These are phyloP conservation scores for Catunica adiposa DNA, from an alignment of 2,329 filamentous ascomycete genomes.

Conservation along the genomic window DNA sequence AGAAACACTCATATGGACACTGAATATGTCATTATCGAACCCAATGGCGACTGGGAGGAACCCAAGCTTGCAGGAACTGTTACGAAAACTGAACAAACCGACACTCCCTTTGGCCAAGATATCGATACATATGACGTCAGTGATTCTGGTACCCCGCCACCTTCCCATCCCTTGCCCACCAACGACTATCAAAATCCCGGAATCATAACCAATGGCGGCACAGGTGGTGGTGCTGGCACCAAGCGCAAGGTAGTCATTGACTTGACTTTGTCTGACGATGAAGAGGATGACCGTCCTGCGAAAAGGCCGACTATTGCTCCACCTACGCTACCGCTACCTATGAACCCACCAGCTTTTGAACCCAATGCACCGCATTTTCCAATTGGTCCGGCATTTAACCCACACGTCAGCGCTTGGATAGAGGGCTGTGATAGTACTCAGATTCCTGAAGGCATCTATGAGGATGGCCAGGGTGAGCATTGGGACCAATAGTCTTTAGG, in stretches of 20 bases:
- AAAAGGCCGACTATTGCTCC: constrained; percentile 28
- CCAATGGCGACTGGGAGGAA: constrained; percentile 59
- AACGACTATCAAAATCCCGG: background rate
- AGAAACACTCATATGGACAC: constrained; percentile 50
- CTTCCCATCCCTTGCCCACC: background rate
- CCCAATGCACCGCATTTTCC: too few relatives aligned
- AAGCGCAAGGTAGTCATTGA: constrained; percentile 43
- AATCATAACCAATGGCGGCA: background rate
- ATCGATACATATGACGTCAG: constrained; percentile 1
- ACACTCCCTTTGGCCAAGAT: constrained; percentile 25
- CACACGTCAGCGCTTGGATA: too few relatives aligned
- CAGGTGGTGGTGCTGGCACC: constrained; percentile 21
- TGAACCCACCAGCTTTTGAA: too few relatives aligned
- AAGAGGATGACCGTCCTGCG: constrained; percentile 30
- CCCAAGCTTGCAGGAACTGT: background rate
- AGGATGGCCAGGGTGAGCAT: too few relatives aligned
- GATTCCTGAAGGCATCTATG: too few relatives aligned
- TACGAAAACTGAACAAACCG: constrained; percentile 25
- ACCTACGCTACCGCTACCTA: background rate
- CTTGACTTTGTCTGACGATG: constrained; percentile 41
- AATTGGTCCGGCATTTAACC: too few relatives aligned
- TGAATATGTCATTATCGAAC: constrained; percentile 82
- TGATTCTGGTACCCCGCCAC: background rate
- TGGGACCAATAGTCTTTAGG: too few relatives aligned
- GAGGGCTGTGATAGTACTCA: too few relatives aligned